Evolutionary conservation across 495 filamentous ascomycete genomes (phyloP).

Genomic region (Aspergillus affinis): DNA sequence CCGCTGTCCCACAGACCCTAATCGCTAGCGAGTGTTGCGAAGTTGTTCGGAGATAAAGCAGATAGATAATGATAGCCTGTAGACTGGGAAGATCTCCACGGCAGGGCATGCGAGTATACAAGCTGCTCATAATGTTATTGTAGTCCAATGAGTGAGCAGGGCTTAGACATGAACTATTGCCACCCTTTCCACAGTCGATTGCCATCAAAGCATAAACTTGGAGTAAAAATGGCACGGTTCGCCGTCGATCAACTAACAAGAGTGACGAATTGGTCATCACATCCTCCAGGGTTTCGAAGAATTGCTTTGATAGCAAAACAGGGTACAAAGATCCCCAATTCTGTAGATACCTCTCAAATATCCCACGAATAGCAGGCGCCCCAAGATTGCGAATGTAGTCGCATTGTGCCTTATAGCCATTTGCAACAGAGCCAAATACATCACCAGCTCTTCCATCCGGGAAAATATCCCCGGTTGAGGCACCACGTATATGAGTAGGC

Average conservation of each 20-base stretch:
- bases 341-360: not conserved
- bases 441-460: not conserved
- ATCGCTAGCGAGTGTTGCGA: conserved; percentile 10
- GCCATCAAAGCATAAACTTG: conserved; percentile 1
- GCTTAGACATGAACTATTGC: not conserved
- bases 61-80: conserved; percentile 10
- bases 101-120: not conserved
- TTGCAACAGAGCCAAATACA: not conserved
- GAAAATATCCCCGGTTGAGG: not conserved
- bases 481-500: not conserved
- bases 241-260: not conserved
- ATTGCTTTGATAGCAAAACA: not conserved
- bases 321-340: not conserved
- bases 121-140: not conserved
- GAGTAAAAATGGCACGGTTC: not conserved
- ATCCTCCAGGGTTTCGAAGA: not conserved
- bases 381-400: not conserved
- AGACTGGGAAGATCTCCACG: conserved; percentile 8
- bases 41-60: conserved; percentile 7
- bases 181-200: not conserved
- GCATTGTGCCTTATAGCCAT: not conserved
- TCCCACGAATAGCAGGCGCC: not conserved
- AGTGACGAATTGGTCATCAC: not conserved
- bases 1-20: conserved; percentile 8
- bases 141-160: not conserved